A percentile compares a stretch with the other conserved stretches of the same genome.
Conservation (phyloP, 306 rosid species). For the Vigna angularis region DNA sequence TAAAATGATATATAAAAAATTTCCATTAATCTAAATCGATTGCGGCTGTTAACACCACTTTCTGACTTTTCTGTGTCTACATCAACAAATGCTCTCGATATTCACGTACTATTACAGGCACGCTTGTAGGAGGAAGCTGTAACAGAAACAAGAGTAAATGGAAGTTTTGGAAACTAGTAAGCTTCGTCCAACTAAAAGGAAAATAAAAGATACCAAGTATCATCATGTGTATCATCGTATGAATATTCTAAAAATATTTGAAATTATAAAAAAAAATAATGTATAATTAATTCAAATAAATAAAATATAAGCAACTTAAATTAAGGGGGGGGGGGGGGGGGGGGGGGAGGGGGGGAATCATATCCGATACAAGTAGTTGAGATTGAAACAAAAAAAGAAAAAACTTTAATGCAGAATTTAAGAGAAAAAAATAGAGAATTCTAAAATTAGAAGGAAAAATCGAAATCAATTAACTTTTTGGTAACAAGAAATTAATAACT, state of each 20-base stretch:
- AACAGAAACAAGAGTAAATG: conserved; percentile 9
- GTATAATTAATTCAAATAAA: neutral
- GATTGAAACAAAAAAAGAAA: neutral
- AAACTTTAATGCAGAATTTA: neutral
- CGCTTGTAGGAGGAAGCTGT: conserved; percentile 89
- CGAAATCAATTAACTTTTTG: neutral
- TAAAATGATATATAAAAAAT: conserved; percentile 23
- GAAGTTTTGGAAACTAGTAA: neutral
- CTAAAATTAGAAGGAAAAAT: neutral
- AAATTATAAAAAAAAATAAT: neutral
- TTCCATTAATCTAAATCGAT: conserved; percentile 16
- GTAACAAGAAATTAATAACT: neutral
- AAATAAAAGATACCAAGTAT: neutral
- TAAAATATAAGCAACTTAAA: neutral
- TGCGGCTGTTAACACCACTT: neutral
- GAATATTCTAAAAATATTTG: neutral
- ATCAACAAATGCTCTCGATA: conserved; percentile 64
- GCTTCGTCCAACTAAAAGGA: conserved; percentile 1
- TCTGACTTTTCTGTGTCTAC: conserved; percentile 42
- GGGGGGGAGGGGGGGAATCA: neutral
- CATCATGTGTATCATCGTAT: neutral
- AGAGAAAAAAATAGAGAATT: neutral
- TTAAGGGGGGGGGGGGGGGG: too few relatives aligned
- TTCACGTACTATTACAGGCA: conserved; percentile 87
- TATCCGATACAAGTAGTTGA: neutral